Evolutionary conservation across 179 eudicot species (phyloP).

Genomic region (Vitellaria paradoxa): DNA sequence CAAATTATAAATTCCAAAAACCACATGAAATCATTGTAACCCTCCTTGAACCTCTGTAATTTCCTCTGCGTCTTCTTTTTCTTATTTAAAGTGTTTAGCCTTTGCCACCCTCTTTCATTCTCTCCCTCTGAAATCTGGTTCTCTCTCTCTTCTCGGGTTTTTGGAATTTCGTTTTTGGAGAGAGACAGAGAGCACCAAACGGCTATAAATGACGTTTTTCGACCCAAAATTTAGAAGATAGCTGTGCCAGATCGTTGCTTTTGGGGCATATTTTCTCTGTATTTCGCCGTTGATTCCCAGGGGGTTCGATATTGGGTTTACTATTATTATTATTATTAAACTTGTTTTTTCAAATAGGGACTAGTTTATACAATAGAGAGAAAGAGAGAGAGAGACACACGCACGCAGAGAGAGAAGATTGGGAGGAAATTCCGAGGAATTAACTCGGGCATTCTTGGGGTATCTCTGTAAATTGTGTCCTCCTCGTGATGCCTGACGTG

Average conservation of each 20-base stretch:
- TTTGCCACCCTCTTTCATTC: too few relatives aligned
- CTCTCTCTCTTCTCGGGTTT: not conserved
- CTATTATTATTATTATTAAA: not conserved
- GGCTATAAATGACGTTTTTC: slow-evolving; percentile 15
- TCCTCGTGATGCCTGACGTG: slow-evolving; percentile 28
- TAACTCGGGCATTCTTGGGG: slow-evolving; percentile 13
- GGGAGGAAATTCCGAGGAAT: too few relatives aligned
- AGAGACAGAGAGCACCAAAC: slow-evolving; percentile 12
- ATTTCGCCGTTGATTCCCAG: not conserved
- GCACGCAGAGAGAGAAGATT: not conserved
- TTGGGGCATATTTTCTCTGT: not conserved
- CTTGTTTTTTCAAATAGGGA: not conserved
- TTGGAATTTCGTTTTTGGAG: not conserved
- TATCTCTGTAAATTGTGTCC: slow-evolving; percentile 9
- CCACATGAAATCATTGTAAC: too few relatives aligned
- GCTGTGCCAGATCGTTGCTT: not conserved
- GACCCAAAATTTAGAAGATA: not conserved
- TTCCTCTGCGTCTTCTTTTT: too few relatives aligned
- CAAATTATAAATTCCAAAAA: too few relatives aligned
- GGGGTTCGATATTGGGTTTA: not conserved
- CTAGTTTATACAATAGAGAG: not conserved
- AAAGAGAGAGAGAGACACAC: too few relatives aligned
- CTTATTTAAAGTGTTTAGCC: too few relatives aligned
- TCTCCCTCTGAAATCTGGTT: too few relatives aligned
- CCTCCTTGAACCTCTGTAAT: too few relatives aligned